phyloP scores from a whole-genome alignment of 441 rosid species.

The Eutrema salsugineum region DNA sequence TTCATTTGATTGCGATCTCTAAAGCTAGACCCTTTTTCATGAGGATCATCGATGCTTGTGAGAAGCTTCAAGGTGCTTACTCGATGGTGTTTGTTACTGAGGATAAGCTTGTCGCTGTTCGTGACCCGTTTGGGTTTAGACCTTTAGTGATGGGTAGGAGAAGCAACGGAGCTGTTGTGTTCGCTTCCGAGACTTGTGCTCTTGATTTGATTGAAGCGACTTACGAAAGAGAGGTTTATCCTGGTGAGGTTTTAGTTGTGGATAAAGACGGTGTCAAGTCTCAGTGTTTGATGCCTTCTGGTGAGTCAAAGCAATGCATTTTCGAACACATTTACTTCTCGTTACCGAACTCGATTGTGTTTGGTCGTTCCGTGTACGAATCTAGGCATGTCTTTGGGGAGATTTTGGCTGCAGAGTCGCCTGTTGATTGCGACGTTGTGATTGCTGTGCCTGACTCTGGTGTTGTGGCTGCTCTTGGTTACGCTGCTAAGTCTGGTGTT shows the following conservation, averaged over 20 bases:
- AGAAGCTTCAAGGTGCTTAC: constrained; percentile 73
- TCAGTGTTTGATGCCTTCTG: constrained; percentile 57
- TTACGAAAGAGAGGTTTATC: constrained; percentile 77
- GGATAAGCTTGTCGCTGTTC: constrained; percentile 86
- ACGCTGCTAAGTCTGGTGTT: constrained; percentile 76
- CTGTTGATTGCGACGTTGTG: constrained; percentile 87
- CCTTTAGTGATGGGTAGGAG: constrained; percentile 91
- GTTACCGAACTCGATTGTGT: constrained; percentile 72
- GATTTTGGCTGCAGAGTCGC: constrained; percentile 67
- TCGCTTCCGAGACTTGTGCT: constrained; percentile 84
- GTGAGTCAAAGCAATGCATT: constrained; percentile 74
- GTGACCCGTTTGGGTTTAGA: constrained; percentile 80
- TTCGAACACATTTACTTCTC: constrained; percentile 86
- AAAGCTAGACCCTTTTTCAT: constrained; percentile 75
- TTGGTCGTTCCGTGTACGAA: constrained; percentile 72
- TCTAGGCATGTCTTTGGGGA: constrained; percentile 59
- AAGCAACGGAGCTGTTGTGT: constrained; percentile 82
- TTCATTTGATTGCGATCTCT: constrained; percentile 75
- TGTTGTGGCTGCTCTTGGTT: constrained; percentile 91
- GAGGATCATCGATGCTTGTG: constrained; percentile 86
- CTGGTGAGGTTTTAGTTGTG: constrained; percentile 77
- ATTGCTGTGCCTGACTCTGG: constrained; percentile 96
- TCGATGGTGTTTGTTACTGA: constrained; percentile 84
- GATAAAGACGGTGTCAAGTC: constrained; percentile 71
- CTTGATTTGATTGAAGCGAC: constrained; percentile 88